A percentile compares a stretch with the other conserved stretches of the same genome.
Evolutionary conservation across 768 basidiomycete species (phyloP).

Genomic region (Pisolithus albus): DNA sequence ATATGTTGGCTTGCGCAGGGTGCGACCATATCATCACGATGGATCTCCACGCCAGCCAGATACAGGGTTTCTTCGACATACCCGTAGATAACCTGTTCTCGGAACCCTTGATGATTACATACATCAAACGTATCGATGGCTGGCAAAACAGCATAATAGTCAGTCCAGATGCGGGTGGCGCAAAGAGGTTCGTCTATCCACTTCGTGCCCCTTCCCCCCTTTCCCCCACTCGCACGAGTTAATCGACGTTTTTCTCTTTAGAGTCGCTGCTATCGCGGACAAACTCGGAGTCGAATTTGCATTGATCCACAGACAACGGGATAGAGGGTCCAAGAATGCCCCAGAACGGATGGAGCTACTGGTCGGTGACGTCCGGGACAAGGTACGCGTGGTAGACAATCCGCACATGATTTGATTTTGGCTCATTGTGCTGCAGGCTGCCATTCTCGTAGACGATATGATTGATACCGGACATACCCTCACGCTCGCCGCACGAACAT

Average conservation of each 20-base stretch:
- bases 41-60: conserved; percentile 96
- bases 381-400: conserved; percentile 37
- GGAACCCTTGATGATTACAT: conserved; percentile 90
- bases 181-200: conserved; percentile 77
- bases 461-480: conserved; percentile 94
- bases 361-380: conserved; percentile 90
- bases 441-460: conserved; percentile 98
- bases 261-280: conserved; percentile 92
- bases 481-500: conserved; percentile 72
- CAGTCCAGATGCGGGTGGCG: conserved; percentile 95
- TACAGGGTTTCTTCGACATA: conserved; percentile 98
- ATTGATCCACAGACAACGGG: conserved; percentile 86
- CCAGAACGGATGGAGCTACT: conserved; percentile 87
- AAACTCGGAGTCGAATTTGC: conserved; percentile 94
- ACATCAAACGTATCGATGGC: conserved; percentile 84
- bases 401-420: neutral
- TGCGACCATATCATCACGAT: conserved; percentile 99
- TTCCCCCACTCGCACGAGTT: neutral
- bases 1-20: conserved; percentile 95
- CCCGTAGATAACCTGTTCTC: conserved; percentile 97
- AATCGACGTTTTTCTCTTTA: conserved; percentile 22
- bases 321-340: conserved; percentile 54
- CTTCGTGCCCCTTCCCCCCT: neutral
- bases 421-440: conserved; percentile 44
- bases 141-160: conserved; percentile 90